Conservation (phyloP, 345 rosid genomes). For the Citrus unshiu region DNA sequence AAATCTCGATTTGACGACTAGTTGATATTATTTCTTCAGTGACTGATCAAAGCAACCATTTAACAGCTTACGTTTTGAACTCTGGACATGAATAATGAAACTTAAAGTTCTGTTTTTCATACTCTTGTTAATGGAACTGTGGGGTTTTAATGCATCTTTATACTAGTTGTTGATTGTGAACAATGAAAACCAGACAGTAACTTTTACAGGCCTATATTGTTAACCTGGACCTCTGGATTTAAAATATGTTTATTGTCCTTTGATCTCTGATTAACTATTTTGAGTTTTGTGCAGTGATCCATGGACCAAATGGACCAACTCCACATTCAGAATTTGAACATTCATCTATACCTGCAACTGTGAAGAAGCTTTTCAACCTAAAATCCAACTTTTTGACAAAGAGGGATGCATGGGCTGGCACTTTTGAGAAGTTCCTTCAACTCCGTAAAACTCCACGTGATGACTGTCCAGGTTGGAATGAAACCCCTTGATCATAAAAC, state of each 20-base stretch:
- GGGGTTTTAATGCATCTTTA: neutral
- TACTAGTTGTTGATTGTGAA: neutral
- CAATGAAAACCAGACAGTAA: neutral
- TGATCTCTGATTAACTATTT: neutral
- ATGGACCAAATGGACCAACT: conserved; percentile 82
- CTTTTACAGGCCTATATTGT: neutral
- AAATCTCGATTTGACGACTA: neutral
- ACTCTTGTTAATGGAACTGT: neutral
- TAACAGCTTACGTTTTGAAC: neutral
- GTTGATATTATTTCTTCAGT: neutral
- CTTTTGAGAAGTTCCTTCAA: conserved; percentile 69
- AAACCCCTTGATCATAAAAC: neutral
- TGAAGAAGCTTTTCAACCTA: conserved; percentile 90
- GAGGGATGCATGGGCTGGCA: conserved; percentile 99
- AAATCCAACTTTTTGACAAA: conserved; percentile 84
- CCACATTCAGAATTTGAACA: conserved; percentile 84
- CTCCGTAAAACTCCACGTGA: conserved; percentile 79
- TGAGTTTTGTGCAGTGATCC: conserved; percentile 60
- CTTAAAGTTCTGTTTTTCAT: no score
- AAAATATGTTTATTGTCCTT: neutral
- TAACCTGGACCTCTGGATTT: neutral
- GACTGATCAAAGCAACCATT: neutral
- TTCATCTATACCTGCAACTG: conserved; percentile 94
- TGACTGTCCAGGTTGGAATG: conserved; percentile 87
- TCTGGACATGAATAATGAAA: neutral